Percentiles rank a stretch among this genome's conserved stretches.
These are phyloP conservation scores for Fusarium sp. DNA, from an alignment of 2,329 filamentous ascomycete species.

Conservation along the genomic window DNA sequence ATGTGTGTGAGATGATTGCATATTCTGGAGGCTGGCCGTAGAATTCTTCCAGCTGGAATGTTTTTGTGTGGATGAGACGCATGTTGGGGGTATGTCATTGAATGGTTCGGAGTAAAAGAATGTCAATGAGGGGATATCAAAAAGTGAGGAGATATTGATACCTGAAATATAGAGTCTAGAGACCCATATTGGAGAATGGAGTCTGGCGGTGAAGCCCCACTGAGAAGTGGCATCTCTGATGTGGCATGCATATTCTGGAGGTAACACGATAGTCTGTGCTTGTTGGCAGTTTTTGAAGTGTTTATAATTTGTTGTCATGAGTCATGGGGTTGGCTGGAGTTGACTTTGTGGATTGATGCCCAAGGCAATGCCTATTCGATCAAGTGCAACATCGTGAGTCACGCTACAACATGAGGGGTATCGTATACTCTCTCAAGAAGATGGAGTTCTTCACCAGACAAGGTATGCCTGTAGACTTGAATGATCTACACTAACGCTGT, in stretches of 20 bases:
- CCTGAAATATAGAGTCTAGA: constrained; percentile 2
- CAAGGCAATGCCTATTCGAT: background rate
- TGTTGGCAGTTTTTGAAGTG: constrained; percentile 7
- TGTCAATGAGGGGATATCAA: background rate
- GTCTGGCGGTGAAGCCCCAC: constrained; percentile 33
- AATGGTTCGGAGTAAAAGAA: background rate
- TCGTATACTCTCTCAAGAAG: background rate
- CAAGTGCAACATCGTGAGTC: background rate
- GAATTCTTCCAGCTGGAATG: constrained; percentile 39
- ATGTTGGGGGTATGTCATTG: constrained; percentile 14
- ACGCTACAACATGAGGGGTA: background rate
- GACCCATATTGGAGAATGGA: constrained; percentile 26
- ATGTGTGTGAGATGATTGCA: constrained; percentile 51
- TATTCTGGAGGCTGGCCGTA: constrained; percentile 46
- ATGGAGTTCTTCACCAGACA: background rate
- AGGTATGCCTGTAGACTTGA: too few species aligned
- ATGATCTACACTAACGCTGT: constrained; percentile 7
- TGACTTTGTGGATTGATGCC: constrained; percentile 22
- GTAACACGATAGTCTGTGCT: constrained; percentile 22
- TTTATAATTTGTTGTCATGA: constrained; percentile 12
- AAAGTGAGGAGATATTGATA: background rate
- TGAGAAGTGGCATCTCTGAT: constrained; percentile 26
- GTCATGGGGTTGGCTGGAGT: constrained; percentile 10
- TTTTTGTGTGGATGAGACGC: constrained; percentile 46
- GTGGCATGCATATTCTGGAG: constrained; percentile 26